phyloP scores from a whole-genome alignment of 2,329 filamentous ascomycete species.

The Blastomyces emzantsi region DNA sequence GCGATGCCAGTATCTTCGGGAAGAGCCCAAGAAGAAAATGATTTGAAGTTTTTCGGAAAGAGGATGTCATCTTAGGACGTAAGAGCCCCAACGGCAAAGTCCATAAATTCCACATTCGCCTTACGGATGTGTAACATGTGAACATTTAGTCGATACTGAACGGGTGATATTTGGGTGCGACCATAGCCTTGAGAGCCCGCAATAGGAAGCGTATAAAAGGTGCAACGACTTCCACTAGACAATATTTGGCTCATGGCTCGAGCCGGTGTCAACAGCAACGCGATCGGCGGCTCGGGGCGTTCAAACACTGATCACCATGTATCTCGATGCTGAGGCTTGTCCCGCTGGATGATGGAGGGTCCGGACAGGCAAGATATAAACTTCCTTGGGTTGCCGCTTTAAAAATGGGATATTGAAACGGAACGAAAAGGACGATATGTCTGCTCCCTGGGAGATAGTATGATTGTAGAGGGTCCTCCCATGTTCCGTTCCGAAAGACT shows the following conservation, averaged over 20 bases:
- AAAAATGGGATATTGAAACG: neutral
- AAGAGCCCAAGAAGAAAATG: neutral
- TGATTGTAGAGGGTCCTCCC: neutral
- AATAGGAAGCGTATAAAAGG: too few relatives aligned
- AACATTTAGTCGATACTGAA: too few relatives aligned
- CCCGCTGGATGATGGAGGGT: neutral
- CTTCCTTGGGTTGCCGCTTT: neutral
- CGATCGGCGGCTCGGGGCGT: neutral
- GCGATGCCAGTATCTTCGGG: neutral
- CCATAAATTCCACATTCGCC: neutral
- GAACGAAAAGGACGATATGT: neutral
- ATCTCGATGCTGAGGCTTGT: neutral
- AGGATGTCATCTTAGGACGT: neutral
- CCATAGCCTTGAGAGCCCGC: too few relatives aligned
- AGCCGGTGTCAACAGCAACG: neutral
- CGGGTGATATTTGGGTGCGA: too few relatives aligned
- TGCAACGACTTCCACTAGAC: too few relatives aligned
- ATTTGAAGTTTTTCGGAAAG: neutral
- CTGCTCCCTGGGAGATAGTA: neutral
- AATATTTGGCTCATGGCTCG: neutral
- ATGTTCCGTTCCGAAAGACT: neutral
- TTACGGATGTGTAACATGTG: neutral
- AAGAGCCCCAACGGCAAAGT: neutral
- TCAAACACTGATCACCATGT: neutral
- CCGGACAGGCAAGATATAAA: neutral